Evolutionary conservation across 2,329 filamentous ascomycete genomes (phyloP).

Genomic region (Nectriaceae sp.): DNA sequence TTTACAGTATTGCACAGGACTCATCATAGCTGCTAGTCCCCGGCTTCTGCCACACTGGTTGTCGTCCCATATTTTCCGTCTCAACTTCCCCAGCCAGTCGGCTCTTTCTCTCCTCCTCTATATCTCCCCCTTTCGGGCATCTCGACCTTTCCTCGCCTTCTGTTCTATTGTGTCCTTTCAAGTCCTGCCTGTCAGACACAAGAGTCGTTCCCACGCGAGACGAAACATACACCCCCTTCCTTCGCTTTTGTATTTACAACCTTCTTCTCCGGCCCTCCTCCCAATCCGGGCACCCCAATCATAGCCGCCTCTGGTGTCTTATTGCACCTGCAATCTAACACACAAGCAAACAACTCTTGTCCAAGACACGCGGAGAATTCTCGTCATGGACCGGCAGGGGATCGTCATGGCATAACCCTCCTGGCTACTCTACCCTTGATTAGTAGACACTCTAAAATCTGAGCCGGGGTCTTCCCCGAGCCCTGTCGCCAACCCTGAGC

Average conservation of each 20-base stretch:
- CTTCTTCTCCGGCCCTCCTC: constrained; percentile 15
- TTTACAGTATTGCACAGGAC: too few relatives aligned
- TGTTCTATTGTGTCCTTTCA: constrained; percentile 17
- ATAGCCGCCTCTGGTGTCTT: constrained; percentile 27
- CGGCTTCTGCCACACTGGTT: constrained; percentile 20
- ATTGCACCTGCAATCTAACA: constrained; percentile 27
- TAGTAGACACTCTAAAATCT: constrained; percentile 40
- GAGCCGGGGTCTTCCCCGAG: constrained; percentile 37
- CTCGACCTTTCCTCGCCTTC: constrained; percentile 2
- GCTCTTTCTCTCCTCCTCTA: constrained; percentile 21
- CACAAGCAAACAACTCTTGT: constrained; percentile 23
- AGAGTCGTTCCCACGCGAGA: constrained; percentile 14
- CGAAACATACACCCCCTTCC: constrained; percentile 21
- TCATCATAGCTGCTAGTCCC: too few relatives aligned
- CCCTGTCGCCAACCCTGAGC: constrained; percentile 42
- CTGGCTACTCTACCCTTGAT: constrained; percentile 41
- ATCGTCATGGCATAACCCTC: constrained; percentile 35
- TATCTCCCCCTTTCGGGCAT: neutral
- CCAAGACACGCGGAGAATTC: constrained; percentile 40
- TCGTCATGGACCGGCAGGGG: constrained; percentile 32
- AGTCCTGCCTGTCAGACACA: constrained; percentile 17
- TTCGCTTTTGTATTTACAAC: constrained; percentile 12
- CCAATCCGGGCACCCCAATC: constrained; percentile 19
- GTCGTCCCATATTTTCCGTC: constrained; percentile 27
- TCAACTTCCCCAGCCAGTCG: constrained; percentile 26